Evolutionary conservation across 75 land plant genomes (phyloP).

Genomic region (Selaginella tamariscina): DNA sequence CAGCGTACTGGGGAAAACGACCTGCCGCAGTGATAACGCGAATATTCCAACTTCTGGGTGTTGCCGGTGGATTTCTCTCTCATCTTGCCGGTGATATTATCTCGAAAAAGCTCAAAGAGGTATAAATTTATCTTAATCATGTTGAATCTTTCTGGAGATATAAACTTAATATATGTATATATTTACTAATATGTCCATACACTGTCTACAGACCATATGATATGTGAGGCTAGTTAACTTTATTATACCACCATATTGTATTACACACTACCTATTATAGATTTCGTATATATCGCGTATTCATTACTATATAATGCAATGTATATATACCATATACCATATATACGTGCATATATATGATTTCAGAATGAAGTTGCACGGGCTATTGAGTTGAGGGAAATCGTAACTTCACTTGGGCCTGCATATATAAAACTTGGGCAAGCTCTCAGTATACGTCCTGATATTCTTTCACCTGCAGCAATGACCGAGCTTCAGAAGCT

Average conservation of each 20-base stretch:
- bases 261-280: no score
- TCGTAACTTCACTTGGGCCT: slow-evolving; percentile 96
- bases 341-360: no score
- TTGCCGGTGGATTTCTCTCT: slow-evolving; percentile 94
- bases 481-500: slow-evolving; percentile 98
- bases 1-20: slow-evolving; percentile 88
- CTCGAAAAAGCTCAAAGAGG: slow-evolving; percentile 88
- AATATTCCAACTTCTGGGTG: slow-evolving; percentile 68
- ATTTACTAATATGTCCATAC: no score
- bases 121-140: slow-evolving; percentile 16
- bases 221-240: no score
- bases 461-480: slow-evolving; percentile 93
- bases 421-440: slow-evolving; percentile 99
- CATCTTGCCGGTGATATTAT: slow-evolving; percentile 60
- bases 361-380: slow-evolving; percentile 94
- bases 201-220: no score
- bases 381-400: slow-evolving; percentile 94
- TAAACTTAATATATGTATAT: no score
- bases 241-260: no score
- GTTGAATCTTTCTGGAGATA: background rate
- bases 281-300: no score
- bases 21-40: slow-evolving; percentile 93
- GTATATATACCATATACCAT: no score
- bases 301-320: no score
- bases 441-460: slow-evolving; percentile 97